Percentiles rank a stretch among this genome's conserved stretches.
These are phyloP conservation scores for Xylaria sp. DNA, from an alignment of 2,329 filamentous ascomycete genomes.

Conservation along the genomic window DNA sequence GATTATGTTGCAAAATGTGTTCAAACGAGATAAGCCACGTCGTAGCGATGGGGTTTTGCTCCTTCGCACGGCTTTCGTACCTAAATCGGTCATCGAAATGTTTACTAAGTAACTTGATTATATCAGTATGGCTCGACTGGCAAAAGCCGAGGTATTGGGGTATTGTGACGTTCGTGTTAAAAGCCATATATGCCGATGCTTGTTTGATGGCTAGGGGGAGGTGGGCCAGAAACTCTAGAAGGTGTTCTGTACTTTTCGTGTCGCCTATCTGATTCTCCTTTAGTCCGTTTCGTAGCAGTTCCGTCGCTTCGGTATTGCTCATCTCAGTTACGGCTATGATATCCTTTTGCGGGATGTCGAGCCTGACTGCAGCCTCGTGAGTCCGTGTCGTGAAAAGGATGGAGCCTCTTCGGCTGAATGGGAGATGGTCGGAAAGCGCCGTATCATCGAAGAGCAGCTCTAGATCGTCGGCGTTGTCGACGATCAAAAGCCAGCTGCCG, in stretches of 20 bases:
- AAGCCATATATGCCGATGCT: constrained; percentile 41
- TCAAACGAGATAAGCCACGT: constrained; percentile 42
- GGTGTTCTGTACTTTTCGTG: constrained; percentile 5
- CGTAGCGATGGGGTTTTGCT: constrained; percentile 34
- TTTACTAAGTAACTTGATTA: constrained; percentile 32
- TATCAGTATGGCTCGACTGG: constrained; percentile 21
- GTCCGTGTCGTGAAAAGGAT: constrained; percentile 37
- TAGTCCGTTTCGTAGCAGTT: too few relatives aligned
- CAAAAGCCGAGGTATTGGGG: constrained; percentile 33
- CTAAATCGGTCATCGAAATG: constrained; percentile 36
- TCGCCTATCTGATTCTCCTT: too few relatives aligned
- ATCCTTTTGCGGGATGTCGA: background rate
- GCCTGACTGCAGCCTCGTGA: constrained; percentile 12
- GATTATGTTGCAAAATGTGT: constrained; percentile 30
- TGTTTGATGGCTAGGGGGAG: constrained; percentile 43
- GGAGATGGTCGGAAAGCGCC: constrained; percentile 33
- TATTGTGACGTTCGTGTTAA: constrained; percentile 28
- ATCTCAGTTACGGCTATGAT: too few relatives aligned
- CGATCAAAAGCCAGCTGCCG: constrained; percentile 44
- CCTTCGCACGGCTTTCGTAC: constrained; percentile 26
- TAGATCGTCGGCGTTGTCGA: constrained; percentile 50
- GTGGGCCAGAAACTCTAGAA: constrained; percentile 37
- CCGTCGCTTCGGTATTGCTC: too few relatives aligned
- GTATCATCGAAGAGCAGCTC: constrained; percentile 33
- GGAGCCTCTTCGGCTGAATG: constrained; percentile 32